phyloP scores from a whole-genome alignment of 2,329 filamentous ascomycete genomes.

The Talaromyces funiculosus region DNA sequence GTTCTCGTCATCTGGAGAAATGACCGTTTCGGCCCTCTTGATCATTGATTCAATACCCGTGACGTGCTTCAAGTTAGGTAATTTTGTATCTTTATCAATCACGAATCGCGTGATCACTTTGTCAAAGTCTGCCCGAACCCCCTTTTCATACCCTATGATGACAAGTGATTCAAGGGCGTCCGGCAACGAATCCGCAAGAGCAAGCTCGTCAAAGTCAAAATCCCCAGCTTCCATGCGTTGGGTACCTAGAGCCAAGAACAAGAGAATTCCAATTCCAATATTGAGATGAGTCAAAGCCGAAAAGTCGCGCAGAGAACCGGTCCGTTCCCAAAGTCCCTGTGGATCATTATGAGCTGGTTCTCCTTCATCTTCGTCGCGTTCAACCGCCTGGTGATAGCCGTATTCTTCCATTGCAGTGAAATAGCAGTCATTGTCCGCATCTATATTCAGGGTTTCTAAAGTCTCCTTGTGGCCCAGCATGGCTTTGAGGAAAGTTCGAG shows the following conservation, averaged over 20 bases:
- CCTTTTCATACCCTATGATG: slow-evolving; percentile 9
- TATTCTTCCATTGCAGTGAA: background rate
- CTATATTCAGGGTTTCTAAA: slow-evolving; percentile 18
- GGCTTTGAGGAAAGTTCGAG: slow-evolving; percentile 17
- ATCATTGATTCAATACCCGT: slow-evolving; percentile 2
- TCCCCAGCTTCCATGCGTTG: background rate
- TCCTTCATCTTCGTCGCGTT: background rate
- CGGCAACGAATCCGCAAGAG: slow-evolving; percentile 6
- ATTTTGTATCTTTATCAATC: background rate
- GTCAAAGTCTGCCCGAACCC: background rate
- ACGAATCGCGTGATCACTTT: background rate
- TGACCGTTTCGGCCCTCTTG: background rate
- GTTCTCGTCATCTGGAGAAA: background rate
- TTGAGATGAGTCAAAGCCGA: background rate
- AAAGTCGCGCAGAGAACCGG: slow-evolving; percentile 6
- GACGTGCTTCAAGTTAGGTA: slow-evolving; percentile 6
- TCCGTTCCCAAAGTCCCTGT: slow-evolving; percentile 2
- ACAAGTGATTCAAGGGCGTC: slow-evolving; percentile 1
- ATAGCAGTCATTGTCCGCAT: slow-evolving; percentile 9
- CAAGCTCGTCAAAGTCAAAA: background rate
- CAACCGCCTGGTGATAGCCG: background rate
- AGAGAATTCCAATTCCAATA: background rate
- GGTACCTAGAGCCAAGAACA: slow-evolving; percentile 2
- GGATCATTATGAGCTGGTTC: background rate
- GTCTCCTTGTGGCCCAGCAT: slow-evolving; percentile 17